Base-by-base conservation (phyloP, 352 stramenopile species). In the Globisporangium mamillatum region DNA sequence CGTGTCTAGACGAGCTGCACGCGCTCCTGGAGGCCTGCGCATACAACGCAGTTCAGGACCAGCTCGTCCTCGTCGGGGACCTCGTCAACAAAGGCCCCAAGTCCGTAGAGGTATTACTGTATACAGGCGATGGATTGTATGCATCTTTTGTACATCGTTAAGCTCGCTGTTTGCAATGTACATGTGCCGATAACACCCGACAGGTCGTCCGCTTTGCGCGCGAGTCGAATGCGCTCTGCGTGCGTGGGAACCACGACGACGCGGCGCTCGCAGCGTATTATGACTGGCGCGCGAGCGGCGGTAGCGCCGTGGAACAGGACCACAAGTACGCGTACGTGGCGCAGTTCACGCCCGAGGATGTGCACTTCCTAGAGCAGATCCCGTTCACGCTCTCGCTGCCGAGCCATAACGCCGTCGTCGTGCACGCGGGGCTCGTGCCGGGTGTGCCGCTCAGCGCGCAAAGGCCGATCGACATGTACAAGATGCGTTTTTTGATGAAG, bases 31-130 rank as follows among this genome's bases (percentile, higher is more conserved):
- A 29, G 5, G 72, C 68, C 29, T 84, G 78, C 52, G 22, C 63
- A n/a, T 92, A 78, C 71, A 74, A 73, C 70, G 75, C 74, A 71
- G 82, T 52, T 25, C 68, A 32, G 8, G 93, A 98, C 68, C 56
- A 72, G 38, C 78, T 98, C 20, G 77, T 97, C 58, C 82, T 97
- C 3, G 94, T 98, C 0, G 94, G 94, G 27, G 94, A 98, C 73
- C 82, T 98, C 63, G 90, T 95, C 50, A 98, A 97, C 75, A 98
- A 98, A 78, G 94, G 94, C 0, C 92, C 92, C 7, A 81, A 93
- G 27, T 92, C 91, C 1, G 70, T 82, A 18, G 72, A 92, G 58
- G 83, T 82, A 27, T 3, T 32, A 32, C 4, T 32, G 27, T 32
- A 32, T 6, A 32, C 27, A 32, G 27, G 18, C 12, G 18, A 18